Percentiles rank a stretch among this genome's conserved stretches.
phyloP scores from a whole-genome alignment of 192 early-diverging fungal genomes.

The Coemansia sp. region DNA sequence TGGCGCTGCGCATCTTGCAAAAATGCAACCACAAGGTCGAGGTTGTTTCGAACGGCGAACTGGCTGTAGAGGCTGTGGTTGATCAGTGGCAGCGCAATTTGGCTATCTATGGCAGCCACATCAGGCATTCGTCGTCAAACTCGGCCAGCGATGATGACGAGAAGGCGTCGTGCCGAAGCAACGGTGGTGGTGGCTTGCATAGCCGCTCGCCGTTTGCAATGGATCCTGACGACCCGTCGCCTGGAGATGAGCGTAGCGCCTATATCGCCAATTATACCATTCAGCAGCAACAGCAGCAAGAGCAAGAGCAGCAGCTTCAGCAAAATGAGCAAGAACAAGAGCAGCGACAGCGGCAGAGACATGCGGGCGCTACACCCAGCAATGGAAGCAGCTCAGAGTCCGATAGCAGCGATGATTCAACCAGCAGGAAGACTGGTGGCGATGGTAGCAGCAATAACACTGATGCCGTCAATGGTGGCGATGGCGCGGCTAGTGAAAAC shows the following conservation, averaged over 20 bases:
- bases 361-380: no score
- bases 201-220: constrained; percentile 24
- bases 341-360: neutral
- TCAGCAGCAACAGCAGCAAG: neutral
- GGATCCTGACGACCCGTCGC: constrained; percentile 29
- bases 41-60: constrained; percentile 76
- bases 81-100: constrained; percentile 50
- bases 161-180: constrained; percentile 3
- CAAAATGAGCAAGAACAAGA: neutral
- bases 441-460: neutral
- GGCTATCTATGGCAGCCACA: constrained; percentile 28
- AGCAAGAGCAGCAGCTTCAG: neutral
- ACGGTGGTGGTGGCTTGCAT: neutral
- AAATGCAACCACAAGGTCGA: constrained; percentile 75
- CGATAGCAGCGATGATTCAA: neutral
- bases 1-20: constrained; percentile 72
- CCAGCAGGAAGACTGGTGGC: neutral
- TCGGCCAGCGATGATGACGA: constrained; percentile 17
- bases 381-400: neutral
- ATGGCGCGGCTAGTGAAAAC: neutral
- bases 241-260: constrained; percentile 7
- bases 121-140: constrained; percentile 12
- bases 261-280: constrained; percentile 1
- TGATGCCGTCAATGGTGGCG: neutral
- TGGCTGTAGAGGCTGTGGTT: constrained; percentile 74